Conservation (phyloP, 1,284 basidiomycete species). For the Malassezia arunalokei region DNA sequence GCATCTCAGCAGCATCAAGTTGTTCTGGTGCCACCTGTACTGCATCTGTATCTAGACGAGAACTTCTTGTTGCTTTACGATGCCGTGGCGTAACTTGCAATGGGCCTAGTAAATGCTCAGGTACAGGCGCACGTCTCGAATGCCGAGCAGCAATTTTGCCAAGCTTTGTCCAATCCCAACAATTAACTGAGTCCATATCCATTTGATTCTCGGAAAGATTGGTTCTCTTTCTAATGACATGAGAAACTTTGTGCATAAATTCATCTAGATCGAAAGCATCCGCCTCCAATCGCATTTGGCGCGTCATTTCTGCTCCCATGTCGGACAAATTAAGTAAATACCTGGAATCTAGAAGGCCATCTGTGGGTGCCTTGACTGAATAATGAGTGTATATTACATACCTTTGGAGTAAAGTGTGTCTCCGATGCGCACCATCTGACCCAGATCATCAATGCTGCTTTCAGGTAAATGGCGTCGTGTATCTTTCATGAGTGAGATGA, state of each 20-base stretch:
- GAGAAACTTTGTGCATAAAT: conserved; percentile 24
- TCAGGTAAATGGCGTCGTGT: conserved; percentile 16
- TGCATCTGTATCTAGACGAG: conserved; percentile 10
- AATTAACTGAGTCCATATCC: conserved; percentile 13
- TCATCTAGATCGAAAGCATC: conserved; percentile 40
- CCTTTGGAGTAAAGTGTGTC: conserved; percentile 20
- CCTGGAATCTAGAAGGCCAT: conserved; percentile 34
- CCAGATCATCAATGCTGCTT: conserved; percentile 9
- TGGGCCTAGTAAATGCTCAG: conserved; percentile 40
- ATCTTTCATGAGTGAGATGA: conserved; percentile 14
- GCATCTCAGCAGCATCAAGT: conserved; percentile 28
- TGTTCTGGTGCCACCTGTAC: conserved; percentile 15
- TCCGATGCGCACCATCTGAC: conserved; percentile 12
- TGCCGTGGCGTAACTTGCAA: conserved; percentile 24
- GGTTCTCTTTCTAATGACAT: conserved; percentile 1
- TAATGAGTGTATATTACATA: conserved; percentile 1
- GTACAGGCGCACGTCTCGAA: conserved; percentile 24
- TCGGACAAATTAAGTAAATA: conserved; percentile 31
- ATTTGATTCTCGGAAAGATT: conserved; percentile 12
- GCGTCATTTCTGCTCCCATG: conserved; percentile 33
- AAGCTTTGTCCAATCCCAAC: conserved; percentile 36
- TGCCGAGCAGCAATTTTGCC: conserved; percentile 19
- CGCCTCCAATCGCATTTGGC: conserved; percentile 30
- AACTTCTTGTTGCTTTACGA: conserved; percentile 9
- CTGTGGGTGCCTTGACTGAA: conserved; percentile 25